Evolutionary conservation across 2,329 filamentous ascomycete genomes (phyloP).

Genomic region (Pyrenophora graminea): DNA sequence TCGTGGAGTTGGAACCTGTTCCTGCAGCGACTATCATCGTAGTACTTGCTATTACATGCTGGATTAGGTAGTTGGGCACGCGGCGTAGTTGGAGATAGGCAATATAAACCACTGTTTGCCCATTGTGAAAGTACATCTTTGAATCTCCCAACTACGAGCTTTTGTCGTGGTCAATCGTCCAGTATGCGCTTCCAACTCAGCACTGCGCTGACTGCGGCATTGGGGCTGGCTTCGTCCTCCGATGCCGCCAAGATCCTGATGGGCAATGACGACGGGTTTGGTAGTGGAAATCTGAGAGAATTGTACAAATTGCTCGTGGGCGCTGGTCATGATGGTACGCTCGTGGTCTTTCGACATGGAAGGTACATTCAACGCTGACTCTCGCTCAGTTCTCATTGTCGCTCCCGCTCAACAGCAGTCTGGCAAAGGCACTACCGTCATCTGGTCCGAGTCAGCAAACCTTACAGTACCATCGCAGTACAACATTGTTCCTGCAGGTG

Average conservation of each 20-base stretch:
- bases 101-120: neutral
- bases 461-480: conserved; percentile 52
- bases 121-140: too few relatives aligned
- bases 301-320: conserved; percentile 35
- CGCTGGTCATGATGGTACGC: conserved; percentile 33
- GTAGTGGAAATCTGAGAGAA: conserved; percentile 43
- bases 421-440: conserved; percentile 51
- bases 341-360: neutral
- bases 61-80: neutral
- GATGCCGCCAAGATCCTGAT: conserved; percentile 43
- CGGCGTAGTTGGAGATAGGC: neutral
- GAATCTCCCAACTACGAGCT: too few relatives aligned
- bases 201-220: conserved; percentile 21
- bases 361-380: neutral
- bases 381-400: conserved; percentile 47
- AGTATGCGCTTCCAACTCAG: conserved; percentile 22
- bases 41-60: neutral
- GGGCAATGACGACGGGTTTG: conserved; percentile 49
- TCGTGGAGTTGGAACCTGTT: neutral
- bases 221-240: conserved; percentile 20
- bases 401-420: conserved; percentile 51
- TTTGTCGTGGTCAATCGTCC: neutral
- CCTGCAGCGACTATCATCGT: conserved; percentile 9
- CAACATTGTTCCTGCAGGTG: conserved; percentile 52
- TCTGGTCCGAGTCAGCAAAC: conserved; percentile 51